phyloP scores from a whole-genome alignment of 2,329 filamentous ascomycete genomes.

The Conoideocrella luteorostrata region DNA sequence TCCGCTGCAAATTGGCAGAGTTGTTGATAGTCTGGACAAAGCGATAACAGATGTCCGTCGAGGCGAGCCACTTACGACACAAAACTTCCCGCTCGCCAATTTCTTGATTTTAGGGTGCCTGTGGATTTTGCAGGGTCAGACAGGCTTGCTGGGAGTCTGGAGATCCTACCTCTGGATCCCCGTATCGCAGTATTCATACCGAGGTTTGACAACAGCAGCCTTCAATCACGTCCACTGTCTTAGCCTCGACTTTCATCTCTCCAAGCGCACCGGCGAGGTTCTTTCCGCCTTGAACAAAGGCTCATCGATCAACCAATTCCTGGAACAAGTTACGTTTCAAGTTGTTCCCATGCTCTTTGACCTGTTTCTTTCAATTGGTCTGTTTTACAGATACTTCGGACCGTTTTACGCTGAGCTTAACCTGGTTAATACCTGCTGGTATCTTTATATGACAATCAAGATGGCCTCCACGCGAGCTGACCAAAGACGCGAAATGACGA shows the following conservation, averaged over 20 bases:
- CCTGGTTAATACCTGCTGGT: conserved; percentile 86
- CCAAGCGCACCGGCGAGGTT: conserved; percentile 94
- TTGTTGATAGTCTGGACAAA: conserved; percentile 65
- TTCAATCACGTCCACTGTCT: conserved; percentile 97
- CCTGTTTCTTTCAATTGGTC: conserved; percentile 71
- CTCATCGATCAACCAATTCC: conserved; percentile 89
- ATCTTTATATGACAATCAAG: conserved; percentile 91
- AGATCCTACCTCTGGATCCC: conserved; percentile 90
- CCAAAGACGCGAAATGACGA: conserved; percentile 88
- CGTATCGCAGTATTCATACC: conserved; percentile 93
- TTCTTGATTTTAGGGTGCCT: conserved; percentile 49
- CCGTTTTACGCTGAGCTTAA: conserved; percentile 87
- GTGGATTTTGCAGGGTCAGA: conserved; percentile 83
- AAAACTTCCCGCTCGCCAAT: conserved; percentile 29
- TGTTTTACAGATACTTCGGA: conserved; percentile 56
- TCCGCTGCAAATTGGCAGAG: conserved; percentile 70
- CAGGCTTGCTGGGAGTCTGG: conserved; percentile 76
- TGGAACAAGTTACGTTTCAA: conserved; percentile 94
- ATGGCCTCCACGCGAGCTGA: conserved; percentile 92
- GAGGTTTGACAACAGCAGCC: conserved; percentile 85
- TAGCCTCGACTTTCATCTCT: conserved; percentile 92
- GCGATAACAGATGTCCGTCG: conserved; percentile 42
- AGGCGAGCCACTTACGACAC: conserved; percentile 26
- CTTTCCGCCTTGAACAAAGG: conserved; percentile 94
- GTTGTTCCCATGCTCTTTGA: conserved; percentile 94